phyloP scores from a whole-genome alignment of 2,329 filamentous ascomycete genomes.

The Hymenotorrendiella dingleyae region DNA sequence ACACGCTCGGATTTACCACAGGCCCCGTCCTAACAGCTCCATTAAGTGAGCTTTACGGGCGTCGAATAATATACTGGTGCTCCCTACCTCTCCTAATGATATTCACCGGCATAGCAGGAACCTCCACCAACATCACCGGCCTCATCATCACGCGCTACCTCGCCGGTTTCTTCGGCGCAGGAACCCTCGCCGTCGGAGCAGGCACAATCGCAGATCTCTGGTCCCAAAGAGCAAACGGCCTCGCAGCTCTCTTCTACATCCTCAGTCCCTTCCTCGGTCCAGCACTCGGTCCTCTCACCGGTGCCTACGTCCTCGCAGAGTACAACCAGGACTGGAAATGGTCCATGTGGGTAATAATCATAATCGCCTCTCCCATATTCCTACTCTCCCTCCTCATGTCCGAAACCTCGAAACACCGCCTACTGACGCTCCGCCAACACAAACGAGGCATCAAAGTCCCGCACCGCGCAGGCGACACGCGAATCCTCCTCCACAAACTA shows the following conservation, averaged over 20 bases:
- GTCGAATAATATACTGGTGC: slow-evolving; percentile 52
- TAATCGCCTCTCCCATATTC: slow-evolving; percentile 31
- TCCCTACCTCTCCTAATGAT: slow-evolving; percentile 52
- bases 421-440: slow-evolving; percentile 18
- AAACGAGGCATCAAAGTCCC: slow-evolving; percentile 29
- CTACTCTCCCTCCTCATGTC: slow-evolving; percentile 37
- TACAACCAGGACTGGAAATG: slow-evolving; percentile 25
- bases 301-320: slow-evolving; percentile 29
- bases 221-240: slow-evolving; percentile 29
- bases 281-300: slow-evolving; percentile 21
- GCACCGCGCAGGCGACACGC: slow-evolving; percentile 15
- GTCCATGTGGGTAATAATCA: slow-evolving; percentile 22
- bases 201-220: slow-evolving; percentile 45
- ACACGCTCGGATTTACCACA: slow-evolving; percentile 53
- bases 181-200: slow-evolving; percentile 23
- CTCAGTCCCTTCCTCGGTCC: slow-evolving; percentile 25
- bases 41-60: slow-evolving; percentile 56
- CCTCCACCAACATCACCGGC: slow-evolving; percentile 49
- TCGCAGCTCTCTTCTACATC: slow-evolving; percentile 20
- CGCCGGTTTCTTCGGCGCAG: slow-evolving; percentile 52
- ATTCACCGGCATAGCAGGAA: slow-evolving; percentile 56
- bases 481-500: slow-evolving; percentile 17
- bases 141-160: slow-evolving; percentile 64
- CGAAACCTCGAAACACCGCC: slow-evolving; percentile 21
- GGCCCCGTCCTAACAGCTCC: slow-evolving; percentile 64